Conservation (phyloP, 805 yeast genomes). For the Millerozyma acaciae region DNA sequence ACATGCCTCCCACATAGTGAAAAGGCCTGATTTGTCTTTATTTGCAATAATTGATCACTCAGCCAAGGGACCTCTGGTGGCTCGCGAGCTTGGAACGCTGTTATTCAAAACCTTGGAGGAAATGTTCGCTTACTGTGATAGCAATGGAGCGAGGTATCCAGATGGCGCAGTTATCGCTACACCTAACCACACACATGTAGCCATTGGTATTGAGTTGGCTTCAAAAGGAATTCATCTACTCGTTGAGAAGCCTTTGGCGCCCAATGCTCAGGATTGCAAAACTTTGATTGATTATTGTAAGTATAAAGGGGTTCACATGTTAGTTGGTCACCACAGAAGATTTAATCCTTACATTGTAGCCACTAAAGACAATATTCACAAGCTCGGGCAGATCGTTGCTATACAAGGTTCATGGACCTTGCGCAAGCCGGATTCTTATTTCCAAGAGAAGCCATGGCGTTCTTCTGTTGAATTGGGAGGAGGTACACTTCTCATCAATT, state of each 20-base stretch:
- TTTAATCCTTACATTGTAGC: constrained; percentile 40
- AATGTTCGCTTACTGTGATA: constrained; percentile 22
- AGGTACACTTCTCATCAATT: constrained; percentile 37
- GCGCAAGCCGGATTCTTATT: constrained; percentile 32
- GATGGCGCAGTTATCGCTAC: constrained; percentile 40
- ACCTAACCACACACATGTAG: constrained; percentile 40
- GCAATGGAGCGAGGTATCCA: constrained; percentile 21
- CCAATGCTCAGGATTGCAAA: constrained; percentile 31
- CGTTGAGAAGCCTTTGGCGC: constrained; percentile 39
- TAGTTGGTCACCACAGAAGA: constrained; percentile 42
- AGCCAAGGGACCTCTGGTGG: constrained; percentile 28
- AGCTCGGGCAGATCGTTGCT: constrained; percentile 31
- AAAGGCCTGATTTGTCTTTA: constrained; percentile 21
- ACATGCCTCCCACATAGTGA: constrained; percentile 32
- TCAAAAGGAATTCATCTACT: constrained; percentile 32
- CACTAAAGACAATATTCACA: constrained; percentile 29
- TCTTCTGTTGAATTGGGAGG: constrained; percentile 33
- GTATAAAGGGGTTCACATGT: constrained; percentile 23
- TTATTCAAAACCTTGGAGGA: constrained; percentile 23
- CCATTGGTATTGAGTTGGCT: constrained; percentile 31
- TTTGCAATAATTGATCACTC: constrained; percentile 36
- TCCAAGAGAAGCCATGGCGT: constrained; percentile 37
- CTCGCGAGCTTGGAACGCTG: constrained; percentile 20
- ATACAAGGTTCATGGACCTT: constrained; percentile 41
- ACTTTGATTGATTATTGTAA: constrained; percentile 26